Percentiles rank a stretch among this genome's conserved stretches.
These are phyloP conservation scores for Syncephalastrum sp. DNA, from an alignment of 371 early-diverging fungal species.

Conservation along the genomic window DNA sequence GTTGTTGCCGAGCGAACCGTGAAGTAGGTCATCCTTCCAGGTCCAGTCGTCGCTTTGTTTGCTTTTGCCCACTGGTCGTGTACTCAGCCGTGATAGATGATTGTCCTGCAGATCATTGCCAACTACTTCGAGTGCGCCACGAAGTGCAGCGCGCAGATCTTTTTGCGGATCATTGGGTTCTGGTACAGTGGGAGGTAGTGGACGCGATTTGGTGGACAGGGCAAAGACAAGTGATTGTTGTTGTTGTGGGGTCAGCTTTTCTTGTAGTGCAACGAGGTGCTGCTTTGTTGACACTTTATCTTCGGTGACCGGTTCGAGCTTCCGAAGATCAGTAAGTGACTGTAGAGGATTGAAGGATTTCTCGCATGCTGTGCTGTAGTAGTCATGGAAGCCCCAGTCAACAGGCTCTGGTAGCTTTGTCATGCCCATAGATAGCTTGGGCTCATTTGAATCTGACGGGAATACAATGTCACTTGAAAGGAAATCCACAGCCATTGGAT, in stretches of 20 bases:
- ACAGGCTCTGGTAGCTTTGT: conserved; percentile 37
- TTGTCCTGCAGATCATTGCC: conserved; percentile 29
- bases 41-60: conserved; percentile 12
- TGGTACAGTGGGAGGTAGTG: conserved; percentile 1
- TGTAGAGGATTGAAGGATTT: conserved; percentile 24
- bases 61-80: not conserved
- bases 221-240: conserved; percentile 4
- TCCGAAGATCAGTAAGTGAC: conserved; percentile 16
- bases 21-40: conserved; percentile 20
- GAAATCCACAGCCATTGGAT: conserved; percentile 16
- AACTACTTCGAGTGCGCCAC: conserved; percentile 27
- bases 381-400: conserved; percentile 43
- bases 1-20: conserved; percentile 6
- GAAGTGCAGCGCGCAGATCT: conserved; percentile 24
- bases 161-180: conserved; percentile 5
- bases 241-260: not conserved
- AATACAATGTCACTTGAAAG: conserved; percentile 41
- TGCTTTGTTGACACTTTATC: conserved; percentile 1
- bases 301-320: conserved; percentile 7
- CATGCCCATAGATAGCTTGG: conserved; percentile 35
- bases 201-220: not conserved
- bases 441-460: conserved; percentile 36
- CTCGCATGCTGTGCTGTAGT: conserved; percentile 29
- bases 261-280: not conserved
- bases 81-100: not conserved